Base-by-base conservation (phyloP, 1,284 basidiomycete genomes). In the Melampsora larici-populina region DNA sequence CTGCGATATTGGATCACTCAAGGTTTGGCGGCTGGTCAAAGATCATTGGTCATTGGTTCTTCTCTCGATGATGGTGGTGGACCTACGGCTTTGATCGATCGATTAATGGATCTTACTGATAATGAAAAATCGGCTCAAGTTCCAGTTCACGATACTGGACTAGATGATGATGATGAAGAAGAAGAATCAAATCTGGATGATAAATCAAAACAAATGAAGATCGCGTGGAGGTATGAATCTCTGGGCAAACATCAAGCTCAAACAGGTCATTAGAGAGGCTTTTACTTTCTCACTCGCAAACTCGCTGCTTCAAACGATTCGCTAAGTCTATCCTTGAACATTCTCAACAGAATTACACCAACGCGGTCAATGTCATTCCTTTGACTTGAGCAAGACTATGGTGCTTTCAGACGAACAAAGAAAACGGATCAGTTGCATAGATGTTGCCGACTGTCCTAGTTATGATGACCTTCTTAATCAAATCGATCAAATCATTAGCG, bases 1-100 rank as follows among this genome's bases (percentile, higher is more conserved):
- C 89, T 93, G 81, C 91, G 92, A 80, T 97, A 97, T 84, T 95
- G 90, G 81, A 85, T 94, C 74, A 89, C 93, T 7, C 93, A 97
- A 83, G 95, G 93, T 0, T 85, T 98, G 6, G 88, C 89, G 21
- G 87, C 86, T 72, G 88, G 88, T 0, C 93, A 97, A 79, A 85
- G 86, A 33, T 85, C 91, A 17, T 87, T 89, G 72, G 85, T 97
- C 36, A 84, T 94, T 33, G 78, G 76, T 17, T 78, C 79, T 29
- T 79, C 67, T 24, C 43, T 80, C n/a, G 89, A 89, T 63, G 84
- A 86, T 36, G 81, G 81, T 11, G 84, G 83, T 49, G 86, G 88
- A 77, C 86, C 88, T 2, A 83, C 86, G 48, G 85, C 86, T 13
- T 71, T 85, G 64, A 78, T 81, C 13, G 62, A 80, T 1, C 79